Evolutionary conservation across 768 basidiomycete genomes (phyloP).

Genomic region (Leccinum fibrillosum): DNA sequence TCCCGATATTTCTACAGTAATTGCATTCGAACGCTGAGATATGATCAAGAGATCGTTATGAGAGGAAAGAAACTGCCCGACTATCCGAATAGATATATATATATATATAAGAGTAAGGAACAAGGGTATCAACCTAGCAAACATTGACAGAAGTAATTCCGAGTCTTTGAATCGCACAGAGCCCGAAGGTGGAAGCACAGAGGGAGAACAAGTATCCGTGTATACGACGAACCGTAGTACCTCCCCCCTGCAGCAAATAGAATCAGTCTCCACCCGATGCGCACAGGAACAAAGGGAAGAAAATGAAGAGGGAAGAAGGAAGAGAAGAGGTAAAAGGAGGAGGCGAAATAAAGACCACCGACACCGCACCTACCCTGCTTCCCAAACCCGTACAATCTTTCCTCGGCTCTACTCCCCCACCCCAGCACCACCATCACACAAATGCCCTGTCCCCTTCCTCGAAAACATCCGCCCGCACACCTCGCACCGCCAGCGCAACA

Average conservation of each 20-base stretch:
- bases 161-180: neutral
- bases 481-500: conserved; percentile 19
- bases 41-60: neutral
- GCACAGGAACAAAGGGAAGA: neutral
- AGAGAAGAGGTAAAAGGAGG: neutral
- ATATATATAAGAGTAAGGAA: neutral
- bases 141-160: neutral
- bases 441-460: conserved; percentile 15
- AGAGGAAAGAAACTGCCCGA: neutral
- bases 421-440: neutral
- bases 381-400: neutral
- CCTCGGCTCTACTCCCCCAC: neutral
- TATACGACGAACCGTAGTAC: neutral
- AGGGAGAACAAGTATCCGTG: neutral
- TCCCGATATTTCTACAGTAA: neutral
- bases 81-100: neutral
- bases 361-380: neutral
- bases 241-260: neutral
- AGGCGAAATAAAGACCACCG: neutral
- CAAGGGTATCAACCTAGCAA: neutral
- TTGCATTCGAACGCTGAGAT: neutral
- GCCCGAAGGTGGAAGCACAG: neutral
- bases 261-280: neutral
- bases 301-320: neutral
- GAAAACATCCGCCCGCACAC: conserved; percentile 15